Percentiles rank a stretch among this genome's conserved stretches.
Conservation (phyloP, 371 early-diverging fungal genomes). For the Apophysomyces elegans region DNA sequence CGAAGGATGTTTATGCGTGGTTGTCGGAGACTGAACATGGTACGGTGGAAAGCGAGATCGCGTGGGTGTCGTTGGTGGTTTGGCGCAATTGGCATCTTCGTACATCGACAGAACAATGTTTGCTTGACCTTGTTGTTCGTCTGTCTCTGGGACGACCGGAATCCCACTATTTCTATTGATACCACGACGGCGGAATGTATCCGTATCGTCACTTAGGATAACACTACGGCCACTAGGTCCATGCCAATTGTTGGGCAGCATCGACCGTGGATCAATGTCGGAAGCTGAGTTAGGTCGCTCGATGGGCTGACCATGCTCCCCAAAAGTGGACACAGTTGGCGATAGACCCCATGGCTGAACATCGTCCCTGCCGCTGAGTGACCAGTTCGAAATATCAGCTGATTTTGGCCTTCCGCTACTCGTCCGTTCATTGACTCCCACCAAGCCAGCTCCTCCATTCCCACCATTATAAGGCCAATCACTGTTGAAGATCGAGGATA, state of each 20-base stretch:
- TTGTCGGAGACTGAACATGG: slow-evolving; percentile 14
- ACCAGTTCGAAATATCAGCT: slow-evolving; percentile 56
- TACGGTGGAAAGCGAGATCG: slow-evolving; percentile 18
- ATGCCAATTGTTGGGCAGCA: slow-evolving; percentile 16
- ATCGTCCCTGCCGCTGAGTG: slow-evolving; percentile 9
- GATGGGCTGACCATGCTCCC: slow-evolving; percentile 42
- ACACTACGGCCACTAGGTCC: slow-evolving; percentile 25
- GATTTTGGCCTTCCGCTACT: slow-evolving; percentile 61
- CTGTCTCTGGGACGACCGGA: slow-evolving; percentile 61
- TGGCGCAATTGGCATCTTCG: slow-evolving; percentile 29
- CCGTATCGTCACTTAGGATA: slow-evolving; percentile 35
- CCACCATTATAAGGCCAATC: slow-evolving; percentile 31
- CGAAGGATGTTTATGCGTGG: slow-evolving; percentile 11
- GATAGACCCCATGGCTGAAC: slow-evolving; percentile 34
- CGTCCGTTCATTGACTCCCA: slow-evolving; percentile 29
- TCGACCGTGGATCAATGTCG: slow-evolving; percentile 42
- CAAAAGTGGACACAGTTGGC: slow-evolving; percentile 42
- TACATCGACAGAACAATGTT: slow-evolving; percentile 61
- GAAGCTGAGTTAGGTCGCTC: slow-evolving; percentile 59
- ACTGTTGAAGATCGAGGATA: slow-evolving; percentile 48
- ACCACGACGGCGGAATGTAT: slow-evolving; percentile 44
- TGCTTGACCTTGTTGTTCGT: slow-evolving; percentile 45
- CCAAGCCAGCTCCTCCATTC: slow-evolving; percentile 15
- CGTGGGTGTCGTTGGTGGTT: neutral
- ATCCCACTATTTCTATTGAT: slow-evolving; percentile 44